phyloP scores from a whole-genome alignment of 495 filamentous ascomycete genomes.

The Hypomontagnella monticulosa region DNA sequence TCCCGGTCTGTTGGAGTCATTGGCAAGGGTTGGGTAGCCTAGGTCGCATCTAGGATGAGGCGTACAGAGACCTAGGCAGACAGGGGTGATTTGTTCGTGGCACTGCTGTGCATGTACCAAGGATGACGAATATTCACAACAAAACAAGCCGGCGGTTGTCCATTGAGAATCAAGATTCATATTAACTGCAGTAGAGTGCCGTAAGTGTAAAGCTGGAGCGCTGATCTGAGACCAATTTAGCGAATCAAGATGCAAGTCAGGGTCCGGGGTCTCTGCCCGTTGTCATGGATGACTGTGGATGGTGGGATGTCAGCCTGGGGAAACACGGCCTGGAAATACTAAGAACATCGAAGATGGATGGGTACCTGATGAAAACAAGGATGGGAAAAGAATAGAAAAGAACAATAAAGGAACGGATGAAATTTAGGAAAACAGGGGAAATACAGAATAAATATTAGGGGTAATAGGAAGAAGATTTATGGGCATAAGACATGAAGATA shows the following conservation, averaged over 20 bases:
- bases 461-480: no score
- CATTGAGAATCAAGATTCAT: slow-evolving; percentile 15
- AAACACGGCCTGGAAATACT: background rate
- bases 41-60: slow-evolving; percentile 30
- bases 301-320: slow-evolving; percentile 17
- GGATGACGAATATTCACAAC: slow-evolving; percentile 24
- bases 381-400: no score
- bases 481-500: slow-evolving; percentile 3
- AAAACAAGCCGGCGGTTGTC: slow-evolving; percentile 1
- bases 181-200: slow-evolving; percentile 33
- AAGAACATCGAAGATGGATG: background rate
- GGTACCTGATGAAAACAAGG: background rate
- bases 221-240: slow-evolving; percentile 30
- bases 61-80: slow-evolving; percentile 28
- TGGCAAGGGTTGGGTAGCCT: slow-evolving; percentile 12
- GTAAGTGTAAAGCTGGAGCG: slow-evolving; percentile 15
- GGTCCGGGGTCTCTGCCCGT: slow-evolving; percentile 24
- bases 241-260: slow-evolving; percentile 34
- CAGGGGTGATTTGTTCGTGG: slow-evolving; percentile 12
- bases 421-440: no score
- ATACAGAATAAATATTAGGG: no score
- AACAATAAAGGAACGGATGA: no score
- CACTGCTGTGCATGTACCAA: slow-evolving; percentile 13
- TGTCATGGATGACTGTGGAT: slow-evolving; percentile 17
- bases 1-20: slow-evolving; percentile 26